Evolutionary conservation across 2,329 filamentous ascomycete species (phyloP), one percentile per base, ranked within the genome.

Genomic region (Triangularia verruculosa): DNA sequence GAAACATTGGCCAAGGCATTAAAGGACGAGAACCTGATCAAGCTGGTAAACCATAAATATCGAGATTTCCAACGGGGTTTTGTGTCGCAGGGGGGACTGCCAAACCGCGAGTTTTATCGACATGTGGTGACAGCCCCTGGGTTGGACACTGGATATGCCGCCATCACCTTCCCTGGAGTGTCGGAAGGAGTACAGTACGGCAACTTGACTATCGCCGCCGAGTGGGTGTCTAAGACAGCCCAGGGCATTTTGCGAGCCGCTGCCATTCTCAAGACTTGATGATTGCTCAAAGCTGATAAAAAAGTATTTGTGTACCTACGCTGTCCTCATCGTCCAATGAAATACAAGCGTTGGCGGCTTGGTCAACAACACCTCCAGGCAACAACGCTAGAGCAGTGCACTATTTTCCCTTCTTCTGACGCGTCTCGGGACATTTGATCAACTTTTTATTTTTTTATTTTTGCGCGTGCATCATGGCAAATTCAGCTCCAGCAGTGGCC

Each of bases 161-260:
- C 77, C 4, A 76, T 75, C 0, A 75, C 77, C 0, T 79, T 78
- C 61, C 78, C 86, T 12, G 88, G 87, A 22, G 86, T 90, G 69
- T 88, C 87, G 73, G 88, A 88, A 4, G 89, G 89, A 61, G 83
- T 87, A 0, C 83, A 87, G 67, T 83, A 84, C 59, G 85, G 71
- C 1, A 66, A 75, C 9, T 62, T 74, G 12, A 68, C 70, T 0
- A 58, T 72, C 8, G 76, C 76, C 0, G 63, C 73, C 12, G 74
- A 75, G 52, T 77, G 76, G 76, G 74, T 77, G 1, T 67, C 67
- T 5, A 76, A 72, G 69, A 76, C 75, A 17, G 75, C 75, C 1
- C 68, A 70, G 0, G 76, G 73, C 0, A 77, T 77, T 30, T 62
- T 74, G 0, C 66, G 70, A 17, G 75, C 75, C 3, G 75, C 75